A percentile compares a stretch with the other conserved stretches of the same genome.
These are phyloP conservation scores for Pichia cabralensis DNA, from an alignment of 805 yeast genomes.

Conservation along the genomic window DNA sequence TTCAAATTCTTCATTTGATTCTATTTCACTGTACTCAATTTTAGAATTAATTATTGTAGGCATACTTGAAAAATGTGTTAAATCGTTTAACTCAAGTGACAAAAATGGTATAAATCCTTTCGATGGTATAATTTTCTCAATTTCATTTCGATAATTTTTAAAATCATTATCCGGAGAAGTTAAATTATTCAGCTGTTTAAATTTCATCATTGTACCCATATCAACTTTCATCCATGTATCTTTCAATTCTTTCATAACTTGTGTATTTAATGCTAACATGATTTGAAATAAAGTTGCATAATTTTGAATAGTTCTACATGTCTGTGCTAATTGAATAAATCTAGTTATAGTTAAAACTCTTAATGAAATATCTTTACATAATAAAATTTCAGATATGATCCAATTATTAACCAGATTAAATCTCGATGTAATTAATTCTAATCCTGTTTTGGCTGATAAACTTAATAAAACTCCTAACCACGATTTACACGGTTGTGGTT, in stretches of 20 bases:
- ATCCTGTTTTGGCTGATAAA: constrained; percentile 42
- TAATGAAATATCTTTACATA: constrained; percentile 52
- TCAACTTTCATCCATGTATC: constrained; percentile 69
- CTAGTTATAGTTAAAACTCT: constrained; percentile 68
- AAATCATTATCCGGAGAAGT: constrained; percentile 73
- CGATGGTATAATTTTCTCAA: constrained; percentile 45
- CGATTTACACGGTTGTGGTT: constrained; percentile 58
- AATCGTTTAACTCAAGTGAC: constrained; percentile 76
- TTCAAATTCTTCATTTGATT: constrained; percentile 6
- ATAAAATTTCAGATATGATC: constrained; percentile 78
- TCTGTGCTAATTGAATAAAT: constrained; percentile 77
- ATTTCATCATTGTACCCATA: constrained; percentile 59
- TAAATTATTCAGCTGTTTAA: constrained; percentile 58
- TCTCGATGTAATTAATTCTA: constrained; percentile 71
- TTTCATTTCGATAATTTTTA: constrained; percentile 49
- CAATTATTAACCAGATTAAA: constrained; percentile 86
- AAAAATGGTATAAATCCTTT: constrained; percentile 85
- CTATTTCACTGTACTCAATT: constrained; percentile 6
- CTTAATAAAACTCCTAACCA: constrained; percentile 73
- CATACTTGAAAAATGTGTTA: constrained; percentile 62
- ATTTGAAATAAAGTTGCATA: constrained; percentile 84
- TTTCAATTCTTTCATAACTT: constrained; percentile 44
- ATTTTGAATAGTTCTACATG: constrained; percentile 65
- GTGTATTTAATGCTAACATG: constrained; percentile 67
- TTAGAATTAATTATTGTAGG: constrained; percentile 34